A percentile compares a stretch with the other conserved stretches of the same genome.
These are phyloP conservation scores for Lithohypha guttulata DNA, from an alignment of 2,329 filamentous ascomycete species.

Conservation along the genomic window DNA sequence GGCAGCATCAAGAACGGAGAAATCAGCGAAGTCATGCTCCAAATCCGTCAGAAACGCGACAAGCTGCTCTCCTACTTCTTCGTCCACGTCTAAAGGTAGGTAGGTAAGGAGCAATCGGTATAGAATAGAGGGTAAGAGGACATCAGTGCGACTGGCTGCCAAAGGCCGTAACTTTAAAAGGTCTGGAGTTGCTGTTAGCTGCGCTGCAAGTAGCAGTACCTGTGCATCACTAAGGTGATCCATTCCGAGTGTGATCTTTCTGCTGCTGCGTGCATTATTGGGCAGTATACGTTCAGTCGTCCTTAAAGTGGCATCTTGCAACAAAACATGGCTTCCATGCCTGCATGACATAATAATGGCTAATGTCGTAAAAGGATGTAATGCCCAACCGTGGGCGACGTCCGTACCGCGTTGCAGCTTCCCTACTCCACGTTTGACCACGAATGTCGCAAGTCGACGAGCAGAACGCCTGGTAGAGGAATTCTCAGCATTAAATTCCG, in stretches of 20 bases:
- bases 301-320: no score
- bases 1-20: conserved; percentile 7
- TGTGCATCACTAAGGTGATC: conserved; percentile 42
- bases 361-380: no score
- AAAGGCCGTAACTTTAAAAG: conserved; percentile 42
- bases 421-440: no score
- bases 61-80: conserved; percentile 7
- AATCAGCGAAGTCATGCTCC: conserved; percentile 27
- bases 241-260: conserved; percentile 1
- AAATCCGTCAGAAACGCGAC: conserved; percentile 11
- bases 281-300: no score
- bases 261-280: neutral
- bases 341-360: no score
- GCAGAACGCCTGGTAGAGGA: no score
- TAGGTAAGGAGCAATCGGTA: conserved; percentile 52
- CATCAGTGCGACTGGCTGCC: conserved; percentile 37
- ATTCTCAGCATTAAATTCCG: no score
- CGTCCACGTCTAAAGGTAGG: conserved; percentile 44
- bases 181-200: conserved; percentile 45
- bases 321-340: no score
- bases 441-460: no score
- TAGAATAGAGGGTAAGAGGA: conserved; percentile 41
- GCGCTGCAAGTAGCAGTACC: conserved; percentile 47
- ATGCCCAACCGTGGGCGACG: no score
- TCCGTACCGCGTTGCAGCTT: no score